phyloP scores from a whole-genome alignment of 2,329 filamentous ascomycete genomes.

The Aspergillus tubingensis region DNA sequence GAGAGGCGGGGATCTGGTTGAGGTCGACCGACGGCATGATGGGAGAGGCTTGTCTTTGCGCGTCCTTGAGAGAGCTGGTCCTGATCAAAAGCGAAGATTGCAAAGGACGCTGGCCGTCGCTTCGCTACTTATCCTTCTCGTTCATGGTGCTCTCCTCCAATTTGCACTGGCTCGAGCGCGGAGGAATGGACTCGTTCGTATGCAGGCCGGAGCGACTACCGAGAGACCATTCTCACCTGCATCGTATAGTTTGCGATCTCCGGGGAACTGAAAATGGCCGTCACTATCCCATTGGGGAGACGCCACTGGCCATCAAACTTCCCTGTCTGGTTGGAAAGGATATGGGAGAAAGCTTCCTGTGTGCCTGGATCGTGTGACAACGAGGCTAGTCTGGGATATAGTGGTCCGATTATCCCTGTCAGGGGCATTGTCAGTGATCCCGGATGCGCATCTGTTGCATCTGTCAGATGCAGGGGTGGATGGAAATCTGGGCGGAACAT shows the following conservation, averaged over 20 bases:
- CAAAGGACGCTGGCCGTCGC: not conserved
- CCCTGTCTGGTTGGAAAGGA: not conserved
- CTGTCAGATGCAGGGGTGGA: not conserved
- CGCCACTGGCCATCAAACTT: not conserved
- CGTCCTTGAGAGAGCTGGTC: not conserved
- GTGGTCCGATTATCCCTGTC: not conserved
- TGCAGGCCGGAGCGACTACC: constrained; percentile 1
- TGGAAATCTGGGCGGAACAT: not conserved
- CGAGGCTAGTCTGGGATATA: not conserved
- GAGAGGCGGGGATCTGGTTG: constrained; percentile 14
- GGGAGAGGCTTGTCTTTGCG: not conserved
- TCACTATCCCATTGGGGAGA: not conserved
- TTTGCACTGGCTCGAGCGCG: not conserved
- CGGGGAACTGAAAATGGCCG: not conserved
- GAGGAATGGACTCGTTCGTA: not conserved
- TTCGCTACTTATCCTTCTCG: not conserved
- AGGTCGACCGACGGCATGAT: constrained; percentile 9
- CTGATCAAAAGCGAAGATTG: not conserved
- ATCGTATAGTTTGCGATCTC: not conserved
- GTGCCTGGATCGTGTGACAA: not conserved
- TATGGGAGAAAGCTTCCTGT: not conserved
- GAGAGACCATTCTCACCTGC: not conserved
- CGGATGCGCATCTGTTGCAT: not conserved
- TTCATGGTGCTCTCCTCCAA: not conserved
- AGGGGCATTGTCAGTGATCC: not conserved